Base-by-base conservation (phyloP, 768 basidiomycete species). In the Mrakia blollopis region DNA sequence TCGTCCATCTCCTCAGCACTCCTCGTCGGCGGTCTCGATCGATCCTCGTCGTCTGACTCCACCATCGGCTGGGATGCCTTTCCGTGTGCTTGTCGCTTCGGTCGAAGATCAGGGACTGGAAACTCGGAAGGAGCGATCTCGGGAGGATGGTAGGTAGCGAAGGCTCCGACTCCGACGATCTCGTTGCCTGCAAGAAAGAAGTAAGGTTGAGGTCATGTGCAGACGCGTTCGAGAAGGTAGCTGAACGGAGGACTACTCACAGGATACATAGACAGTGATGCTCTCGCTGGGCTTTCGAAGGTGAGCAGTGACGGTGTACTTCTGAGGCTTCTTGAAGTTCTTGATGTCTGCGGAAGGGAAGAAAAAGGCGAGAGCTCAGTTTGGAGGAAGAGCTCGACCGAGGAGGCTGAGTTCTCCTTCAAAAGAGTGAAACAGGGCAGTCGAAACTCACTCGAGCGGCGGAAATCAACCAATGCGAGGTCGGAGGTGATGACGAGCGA, bases 401-500 rank as follows among this genome's bases (percentile, higher is more conserved):
- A 57, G 25, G 28, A 61, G 23, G 39, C 47, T 16, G 2, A 50
- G 16, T 41, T 41, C 6, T 6, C 11, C 39, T 41, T 41, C 39
- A 11, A 16, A 50, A 18, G 16, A 21, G 47, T 50, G 47, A 0
- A 50, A n/a, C 1, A 32, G 11, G 16, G 52, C 44, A 11, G 44
- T 44, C 11, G 11, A 8, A n/a, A 47, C 21, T 30, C 18, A 25
- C 16, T 28, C 35, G 73, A 57, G 11, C 73, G 52, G 5, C 77
- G 37, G 35, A 70, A 78, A 47, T 78, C 77, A 8, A 74, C 73
- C 30, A 78, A 61, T 0, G 13, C 11, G 25, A 52, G 8, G 41
- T 78, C 77, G 25, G 63, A 68, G 7, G 77, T 78, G 25, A 73
- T 50, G 65, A 74, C 57, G 35, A 78, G 69, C 47, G 54, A 57